Evolutionary conservation across 495 filamentous ascomycete genomes (phyloP), one percentile per base, ranked within the genome.

Genomic region (Niebla homalea): DNA sequence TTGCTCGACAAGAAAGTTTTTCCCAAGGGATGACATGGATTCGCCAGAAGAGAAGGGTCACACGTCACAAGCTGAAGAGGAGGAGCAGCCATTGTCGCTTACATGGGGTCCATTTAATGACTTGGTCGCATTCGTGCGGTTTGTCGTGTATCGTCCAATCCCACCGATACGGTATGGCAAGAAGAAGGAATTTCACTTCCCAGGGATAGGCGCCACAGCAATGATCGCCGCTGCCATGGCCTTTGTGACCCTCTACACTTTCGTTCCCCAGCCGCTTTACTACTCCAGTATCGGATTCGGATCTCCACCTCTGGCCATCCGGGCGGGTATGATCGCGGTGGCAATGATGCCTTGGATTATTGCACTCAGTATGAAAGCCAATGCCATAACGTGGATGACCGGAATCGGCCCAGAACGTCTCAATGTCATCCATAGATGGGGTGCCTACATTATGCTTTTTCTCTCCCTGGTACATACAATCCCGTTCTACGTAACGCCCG

Each of bases 281-380:
- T 92, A 83, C 72, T 70, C 84, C 60, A 85, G 81, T 60, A 90
- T 93, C 55, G 70, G 68, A 25, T 87, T 77, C 49, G 90, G 90
- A 29, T 94, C 92, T 4, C 90, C 90, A 37, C 90, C 90, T 7
- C 62, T 97, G 21, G 87, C 89, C 21, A 84, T 95, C 57, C 82
- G 90, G 52, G 76, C 88, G 14, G 90, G 90, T 38, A 97, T 97
- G 90, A 77, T 95, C 25, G 83, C 90, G 23, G 80, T 96, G 16
- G 85, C 90, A 22, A 85, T 94, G 84, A 83, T 90, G 20, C 90
- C 90, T 5, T 97, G 89, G 85, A 89, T 96, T 48, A 65, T 95
- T 19, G 89, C 83, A 5, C 77, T 89, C 14, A 87, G 84, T 60
- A 93, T 87, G 71, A 95, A 96, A 64, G 82, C 87, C 16, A 97